These are phyloP conservation scores for Brassica balearica DNA, from an alignment of 441 rosid genomes.

Conservation along the genomic window DNA sequence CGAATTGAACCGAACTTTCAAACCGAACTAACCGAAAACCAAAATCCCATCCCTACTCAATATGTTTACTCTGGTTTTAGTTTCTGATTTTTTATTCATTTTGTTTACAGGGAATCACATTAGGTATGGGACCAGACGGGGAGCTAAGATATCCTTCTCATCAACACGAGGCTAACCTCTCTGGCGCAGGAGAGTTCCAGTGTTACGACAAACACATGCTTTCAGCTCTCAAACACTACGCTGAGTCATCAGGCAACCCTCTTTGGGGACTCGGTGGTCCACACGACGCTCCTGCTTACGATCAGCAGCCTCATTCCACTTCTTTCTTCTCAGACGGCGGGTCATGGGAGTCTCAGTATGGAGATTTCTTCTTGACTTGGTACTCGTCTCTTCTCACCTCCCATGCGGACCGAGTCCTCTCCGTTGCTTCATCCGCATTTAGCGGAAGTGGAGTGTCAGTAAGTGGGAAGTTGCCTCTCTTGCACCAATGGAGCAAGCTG, in stretches of 20 bases:
- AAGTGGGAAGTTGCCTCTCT: conserved; percentile 74
- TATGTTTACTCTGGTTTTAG: conserved; percentile 14
- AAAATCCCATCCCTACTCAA: background rate
- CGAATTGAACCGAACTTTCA: too few relatives aligned
- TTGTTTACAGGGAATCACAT: conserved; percentile 73
- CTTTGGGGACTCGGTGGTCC: conserved; percentile 95
- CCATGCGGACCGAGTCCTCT: conserved; percentile 75
- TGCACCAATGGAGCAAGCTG: conserved; percentile 74
- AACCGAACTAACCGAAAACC: too few relatives aligned
- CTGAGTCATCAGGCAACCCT: conserved; percentile 72
- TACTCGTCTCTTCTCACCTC: conserved; percentile 70
- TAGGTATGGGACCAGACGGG: conserved; percentile 92
- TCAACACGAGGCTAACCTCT: conserved; percentile 37
- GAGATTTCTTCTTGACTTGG: conserved; percentile 88
- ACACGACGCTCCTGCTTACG: conserved; percentile 74
- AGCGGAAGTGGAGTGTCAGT: conserved; percentile 45
- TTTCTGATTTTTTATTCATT: conserved; percentile 20
- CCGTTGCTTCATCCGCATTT: conserved; percentile 65
- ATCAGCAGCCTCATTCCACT: conserved; percentile 57
- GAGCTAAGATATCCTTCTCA: conserved; percentile 85
- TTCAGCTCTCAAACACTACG: conserved; percentile 63
- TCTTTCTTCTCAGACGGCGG: conserved; percentile 82
- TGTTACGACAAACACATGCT: conserved; percentile 88
- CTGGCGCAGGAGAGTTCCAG: conserved; percentile 75
- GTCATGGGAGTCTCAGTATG: conserved; percentile 87